Evolutionary conservation across 116 monocot genomes (phyloP).

Genomic region (Iris pallida): DNA sequence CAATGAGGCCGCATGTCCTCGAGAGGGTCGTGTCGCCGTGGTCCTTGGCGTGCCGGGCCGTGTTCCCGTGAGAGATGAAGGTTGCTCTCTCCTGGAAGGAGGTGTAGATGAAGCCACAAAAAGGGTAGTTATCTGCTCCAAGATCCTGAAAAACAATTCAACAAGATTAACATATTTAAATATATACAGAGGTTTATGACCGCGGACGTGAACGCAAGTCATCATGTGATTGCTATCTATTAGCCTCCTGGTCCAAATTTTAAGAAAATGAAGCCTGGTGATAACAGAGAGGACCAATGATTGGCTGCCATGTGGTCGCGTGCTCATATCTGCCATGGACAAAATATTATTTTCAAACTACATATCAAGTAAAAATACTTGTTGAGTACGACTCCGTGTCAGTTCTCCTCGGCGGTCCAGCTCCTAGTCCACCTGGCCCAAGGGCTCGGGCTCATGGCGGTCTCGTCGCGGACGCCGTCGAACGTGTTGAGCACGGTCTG

Average conservation of each 20-base stretch:
- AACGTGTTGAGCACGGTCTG: conserved; percentile 9
- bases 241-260: too few species aligned
- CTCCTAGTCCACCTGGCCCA: conserved; percentile 23
- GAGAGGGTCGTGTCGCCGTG: conserved; percentile 16
- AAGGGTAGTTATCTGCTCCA: conserved; percentile 9
- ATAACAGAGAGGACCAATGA: too few species aligned
- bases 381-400: conserved; percentile 21
- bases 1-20: conserved; percentile 16
- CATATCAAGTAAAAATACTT: conserved; percentile 22
- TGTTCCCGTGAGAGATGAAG: conserved; percentile 24
- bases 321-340: too few species aligned
- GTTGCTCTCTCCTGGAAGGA: conserved; percentile 24
- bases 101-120: conserved; percentile 16
- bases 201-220: too few species aligned
- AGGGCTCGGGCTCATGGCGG: conserved; percentile 3
- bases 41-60: conserved; percentile 6
- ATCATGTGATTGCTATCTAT: too few species aligned
- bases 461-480: conserved; percentile 5
- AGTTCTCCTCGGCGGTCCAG: conserved; percentile 27
- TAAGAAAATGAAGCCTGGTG: too few species aligned
- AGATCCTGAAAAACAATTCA: too few species aligned
- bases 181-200: too few species aligned
- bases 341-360: too few species aligned
- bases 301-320: too few species aligned
- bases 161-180: too few species aligned